Evolutionary conservation across 2,329 filamentous ascomycete species (phyloP), one percentile per base, ranked within the genome.

Genomic region (Davidsoniella neocaledoniae): DNA sequence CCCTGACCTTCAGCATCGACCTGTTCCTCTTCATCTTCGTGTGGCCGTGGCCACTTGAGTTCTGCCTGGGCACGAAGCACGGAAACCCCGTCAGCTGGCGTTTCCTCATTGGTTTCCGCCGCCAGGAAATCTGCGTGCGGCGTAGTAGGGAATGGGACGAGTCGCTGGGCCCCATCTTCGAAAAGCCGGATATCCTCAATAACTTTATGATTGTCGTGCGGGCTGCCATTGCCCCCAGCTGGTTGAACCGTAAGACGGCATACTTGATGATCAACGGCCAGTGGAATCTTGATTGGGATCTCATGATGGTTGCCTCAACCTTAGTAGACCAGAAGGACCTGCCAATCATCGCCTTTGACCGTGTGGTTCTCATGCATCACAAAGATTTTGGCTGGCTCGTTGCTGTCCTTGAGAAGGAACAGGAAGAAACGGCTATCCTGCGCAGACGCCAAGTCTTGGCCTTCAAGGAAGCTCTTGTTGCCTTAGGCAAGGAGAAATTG

Each of bases 251-350:
- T 57, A 94, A 93, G 72, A 94, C 87, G 26, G 87, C 86, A 17
- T 94, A 93, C 61, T 66, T 93, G 55, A 79, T 91, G 56, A 83
- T 94, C 71, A 84, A 88, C 61, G 76, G 73, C 54, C 75, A 86
- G 54, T 96, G 86, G 81, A 84, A 94, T 62, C 68, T 95, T 53
- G 87, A 94, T 62, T 95, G 88, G 73, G 71, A 72, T 43, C 73
- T 74, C 17, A 95, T 95, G 85, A 68, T 86, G 10, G 66, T 73
- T 54, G 86, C 85, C 3, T 82, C 86, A 43, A 66, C 67, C 33
- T 63, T 93, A 56, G 73, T 87, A 1, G 81, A 86, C 55, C 69
- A 70, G 56, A 78, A 77, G 58, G 52, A 50, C n/a, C 23, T 51
- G 9, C 12, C 19, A 5, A 60, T 85, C 12, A 75, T 83, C n/a